Evolutionary conservation across 371 early-diverging fungal genomes (phyloP), one percentile per base, ranked within the genome.

Genomic region (Syncephalastrum sp.): DNA sequence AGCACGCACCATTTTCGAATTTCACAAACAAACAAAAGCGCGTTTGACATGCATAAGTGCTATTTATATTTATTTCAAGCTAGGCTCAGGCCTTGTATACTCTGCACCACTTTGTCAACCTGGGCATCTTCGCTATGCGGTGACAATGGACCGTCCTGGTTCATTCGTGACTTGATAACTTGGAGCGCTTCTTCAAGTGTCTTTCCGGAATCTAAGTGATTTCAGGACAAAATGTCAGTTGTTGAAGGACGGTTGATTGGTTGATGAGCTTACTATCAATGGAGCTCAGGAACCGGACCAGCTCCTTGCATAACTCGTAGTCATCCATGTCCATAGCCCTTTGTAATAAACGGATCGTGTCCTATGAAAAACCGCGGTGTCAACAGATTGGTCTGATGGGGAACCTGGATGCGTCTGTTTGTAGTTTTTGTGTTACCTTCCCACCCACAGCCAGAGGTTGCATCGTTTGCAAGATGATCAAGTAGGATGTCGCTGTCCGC

Each of bases 391-490:
- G 15, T 27, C 24, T 13, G 24, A 0, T 24, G 50, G 21, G 21
- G 21, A 21, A 2, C 21, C 21, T 21, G 2, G 21, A 21, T 27
- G 33, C 12, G 12, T 27, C 44, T 23, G 48, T 19, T 56, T 53
- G 42, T 49, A 33, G 17, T 16, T 27, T 46, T 17, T 12, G n/a
- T 17, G 53, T 27, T 57, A 85, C 82, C 69, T 87, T 74, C 14
- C 82, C 83, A 50, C 88, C 89, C 38, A 89, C 79, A 10, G 75
- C 61, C 15, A 80, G 27, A 0, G 93, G 85, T 60, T 93, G 90
- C 73, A 94, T 67, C 0, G 92, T 91, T 57, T 94, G 95, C 25
- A 92, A 70, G 46, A 94, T 90, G 50, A 93, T 87, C 5, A 95
- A 60, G 67, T 89, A 93, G 4, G 92, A 90, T 0, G 93, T 91